Percentiles rank a stretch among this genome's conserved stretches.
phyloP scores from a whole-genome alignment of 2,329 filamentous ascomycete species.

The Fusarium sacchari region DNA sequence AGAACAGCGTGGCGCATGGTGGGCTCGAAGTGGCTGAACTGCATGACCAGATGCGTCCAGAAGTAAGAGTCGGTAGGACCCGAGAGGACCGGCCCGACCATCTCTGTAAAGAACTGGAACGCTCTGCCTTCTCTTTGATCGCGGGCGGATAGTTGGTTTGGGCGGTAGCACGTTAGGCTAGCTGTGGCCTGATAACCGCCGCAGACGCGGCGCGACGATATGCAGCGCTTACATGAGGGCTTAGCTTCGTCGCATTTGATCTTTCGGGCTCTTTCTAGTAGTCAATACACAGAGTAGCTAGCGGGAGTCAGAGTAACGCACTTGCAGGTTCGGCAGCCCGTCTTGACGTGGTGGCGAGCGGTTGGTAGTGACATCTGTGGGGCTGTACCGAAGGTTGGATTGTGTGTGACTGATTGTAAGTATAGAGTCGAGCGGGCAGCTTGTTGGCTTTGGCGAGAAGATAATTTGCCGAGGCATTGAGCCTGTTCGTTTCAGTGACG shows the following conservation, averaged over 20 bases:
- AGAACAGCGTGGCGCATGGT: constrained; percentile 22
- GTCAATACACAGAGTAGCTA: no score
- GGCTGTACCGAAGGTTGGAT: not conserved
- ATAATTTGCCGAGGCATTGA: not conserved
- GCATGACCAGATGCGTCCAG: constrained; percentile 35
- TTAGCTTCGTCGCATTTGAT: constrained; percentile 11
- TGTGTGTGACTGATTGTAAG: not conserved
- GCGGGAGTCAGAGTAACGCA: not conserved
- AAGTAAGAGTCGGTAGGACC: constrained; percentile 27
- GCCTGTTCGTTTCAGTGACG: not conserved
- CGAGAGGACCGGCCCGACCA: constrained; percentile 15
- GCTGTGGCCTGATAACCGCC: not conserved
- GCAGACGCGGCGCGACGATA: constrained; percentile 5
- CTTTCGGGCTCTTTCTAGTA: not conserved
- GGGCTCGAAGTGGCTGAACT: constrained; percentile 29
- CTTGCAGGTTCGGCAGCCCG: constrained; percentile 10
- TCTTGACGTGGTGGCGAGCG: not conserved
- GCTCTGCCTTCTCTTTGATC: constrained; percentile 14
- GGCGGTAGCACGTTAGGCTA: constrained; percentile 5
- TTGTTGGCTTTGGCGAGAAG: not conserved
- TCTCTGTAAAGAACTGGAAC: constrained; percentile 22
- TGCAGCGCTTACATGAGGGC: not conserved
- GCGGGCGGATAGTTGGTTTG: constrained; percentile 1
- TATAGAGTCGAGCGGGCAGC: not conserved
- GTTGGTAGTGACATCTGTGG: not conserved